Base-by-base conservation (phyloP, 257 asterid genomes). In the Solanum pennellii region DNA sequence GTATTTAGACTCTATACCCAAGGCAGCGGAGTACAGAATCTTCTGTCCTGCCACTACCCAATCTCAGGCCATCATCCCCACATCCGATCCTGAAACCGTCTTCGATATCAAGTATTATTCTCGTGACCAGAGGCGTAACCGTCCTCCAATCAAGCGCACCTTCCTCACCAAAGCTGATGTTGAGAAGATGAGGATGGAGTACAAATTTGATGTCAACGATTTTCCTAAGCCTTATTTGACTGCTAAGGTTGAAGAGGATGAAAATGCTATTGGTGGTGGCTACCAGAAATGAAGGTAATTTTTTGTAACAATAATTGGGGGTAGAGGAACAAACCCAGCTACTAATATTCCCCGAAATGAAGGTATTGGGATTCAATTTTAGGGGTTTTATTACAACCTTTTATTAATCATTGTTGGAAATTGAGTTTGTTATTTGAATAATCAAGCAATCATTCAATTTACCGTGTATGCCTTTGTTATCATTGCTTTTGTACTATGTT, bases 111-210 rank as follows among this genome's bases (percentile, higher is more conserved):
- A 95, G 95, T 97, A 97, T 92, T 94, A 86, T 89, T 49, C 95
- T 59, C 94, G 99, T 37, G 98, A 97, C 76, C 98, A 95, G 94
- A 95, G 98, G 87, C 97, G 98, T 85, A 97, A 95, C 69, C 95
- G 97, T 5, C 96, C 98, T 3, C 97, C 98, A 1, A 93, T 95
- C 11, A 96, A 88, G 59, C 94, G 97, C 80, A 95, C 99, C 23
- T 7, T 94, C 49, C 79, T 94, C 90, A 94, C 91, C 93, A 97
- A 97, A 89, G 94, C 94, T 44, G 98, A 97, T 83, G 92, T 94
- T 84, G 95, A 90, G 93, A 94, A 91, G 92, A 92, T 94, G 98
- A 91, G 84, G 97, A 90, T 89, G 93, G 98, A 93, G 91, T 92
- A 91, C 86, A 92, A 91, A 87, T 97, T 94, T 87, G 97, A 90